Evolutionary conservation across 345 rosid genomes (phyloP).

Genomic region (thale cress (Arabidopsis thaliana)): DNA sequence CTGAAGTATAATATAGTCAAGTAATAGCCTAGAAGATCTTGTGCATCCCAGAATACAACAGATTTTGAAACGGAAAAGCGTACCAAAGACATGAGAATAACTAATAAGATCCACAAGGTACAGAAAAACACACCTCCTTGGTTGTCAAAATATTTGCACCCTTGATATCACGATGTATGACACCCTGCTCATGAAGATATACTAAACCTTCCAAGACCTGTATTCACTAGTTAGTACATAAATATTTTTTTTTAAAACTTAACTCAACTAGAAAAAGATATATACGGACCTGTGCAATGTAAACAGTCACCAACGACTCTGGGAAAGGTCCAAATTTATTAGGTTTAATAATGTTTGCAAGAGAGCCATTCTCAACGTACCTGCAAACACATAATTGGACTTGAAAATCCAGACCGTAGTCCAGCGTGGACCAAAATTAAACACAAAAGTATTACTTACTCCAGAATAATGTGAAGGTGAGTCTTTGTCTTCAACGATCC

Average conservation of each 20-base stretch:
- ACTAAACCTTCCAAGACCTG: constrained; percentile 98
- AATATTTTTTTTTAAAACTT: not conserved
- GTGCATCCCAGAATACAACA: constrained; percentile 18
- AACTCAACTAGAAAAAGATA: constrained; percentile 34
- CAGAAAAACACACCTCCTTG: constrained; percentile 65
- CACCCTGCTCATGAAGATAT: constrained; percentile 98
- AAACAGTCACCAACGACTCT: constrained; percentile 93
- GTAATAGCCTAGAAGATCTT: constrained; percentile 26
- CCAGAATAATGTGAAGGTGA: constrained; percentile 97
- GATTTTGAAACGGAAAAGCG: constrained; percentile 13
- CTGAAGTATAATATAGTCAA: constrained; percentile 51
- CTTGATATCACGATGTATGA: constrained; percentile 98
- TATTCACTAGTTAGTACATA: constrained; percentile 39
- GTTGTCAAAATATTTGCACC: constrained; percentile 98
- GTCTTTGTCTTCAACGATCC: constrained; percentile 92
- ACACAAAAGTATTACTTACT: constrained; percentile 61
- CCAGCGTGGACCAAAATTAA: constrained; percentile 20
- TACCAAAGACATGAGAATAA: constrained; percentile 1
- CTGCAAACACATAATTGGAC: constrained; percentile 48
- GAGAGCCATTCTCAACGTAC: constrained; percentile 98
- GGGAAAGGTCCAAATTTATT: constrained; percentile 99
- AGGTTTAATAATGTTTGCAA: constrained; percentile 97
- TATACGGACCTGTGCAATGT: constrained; percentile 89
- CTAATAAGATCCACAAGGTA: constrained; percentile 13
- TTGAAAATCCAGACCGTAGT: constrained; percentile 14